Evolutionary conservation across 108 stramenopile species (phyloP).

Genomic region (Skeletonema tropicum): DNA sequence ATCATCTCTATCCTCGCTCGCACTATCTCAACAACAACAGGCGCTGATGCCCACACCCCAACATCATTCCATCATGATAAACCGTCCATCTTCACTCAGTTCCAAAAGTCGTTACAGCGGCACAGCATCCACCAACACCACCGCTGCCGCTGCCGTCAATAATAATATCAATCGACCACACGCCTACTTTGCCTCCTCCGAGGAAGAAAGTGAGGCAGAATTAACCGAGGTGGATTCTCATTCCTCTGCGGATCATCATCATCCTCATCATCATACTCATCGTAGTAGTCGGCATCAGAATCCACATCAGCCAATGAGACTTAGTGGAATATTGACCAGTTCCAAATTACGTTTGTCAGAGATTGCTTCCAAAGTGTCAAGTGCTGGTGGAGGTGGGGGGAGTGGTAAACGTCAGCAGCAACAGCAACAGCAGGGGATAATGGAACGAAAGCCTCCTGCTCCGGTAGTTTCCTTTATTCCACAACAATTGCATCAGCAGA

Average conservation of each 20-base stretch:
- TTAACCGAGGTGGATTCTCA: slow-evolving; percentile 49
- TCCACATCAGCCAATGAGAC: not conserved
- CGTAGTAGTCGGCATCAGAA: not conserved
- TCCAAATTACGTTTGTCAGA: slow-evolving; percentile 20
- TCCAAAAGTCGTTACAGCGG: not conserved
- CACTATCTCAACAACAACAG: too few relatives aligned
- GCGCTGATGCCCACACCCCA: not conserved
- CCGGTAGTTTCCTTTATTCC: not conserved
- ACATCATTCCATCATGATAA: slow-evolving; percentile 1
- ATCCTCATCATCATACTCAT: not conserved
- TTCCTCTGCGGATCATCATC: slow-evolving; percentile 20
- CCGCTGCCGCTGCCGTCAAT: not conserved
- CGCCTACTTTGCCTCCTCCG: not conserved
- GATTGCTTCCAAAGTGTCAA: slow-evolving; percentile 17
- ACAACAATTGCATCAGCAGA: not conserved
- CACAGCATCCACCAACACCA: not conserved
- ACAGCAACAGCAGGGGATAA: not conserved
- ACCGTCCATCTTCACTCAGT: not conserved
- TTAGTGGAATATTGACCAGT: not conserved
- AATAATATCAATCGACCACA: not conserved
- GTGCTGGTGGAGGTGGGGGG: not conserved
- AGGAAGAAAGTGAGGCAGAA: slow-evolving; percentile 51
- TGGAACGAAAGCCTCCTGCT: not conserved
- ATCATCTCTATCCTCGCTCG: too few relatives aligned
- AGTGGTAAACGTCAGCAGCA: not conserved